phyloP scores from a whole-genome alignment of 2,329 filamentous ascomycete species.

The Penicillium polonicum region DNA sequence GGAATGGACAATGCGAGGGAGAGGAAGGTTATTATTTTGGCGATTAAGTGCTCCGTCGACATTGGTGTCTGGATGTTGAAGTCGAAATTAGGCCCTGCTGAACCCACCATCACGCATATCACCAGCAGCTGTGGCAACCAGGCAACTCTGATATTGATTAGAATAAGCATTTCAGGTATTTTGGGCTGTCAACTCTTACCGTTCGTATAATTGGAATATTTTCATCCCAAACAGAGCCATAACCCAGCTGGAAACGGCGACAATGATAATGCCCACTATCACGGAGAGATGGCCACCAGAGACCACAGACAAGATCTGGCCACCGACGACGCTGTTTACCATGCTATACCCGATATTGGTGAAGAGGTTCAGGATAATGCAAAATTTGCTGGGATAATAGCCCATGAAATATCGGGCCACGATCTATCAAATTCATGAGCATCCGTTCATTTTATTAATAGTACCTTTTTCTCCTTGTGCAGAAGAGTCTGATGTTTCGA shows the following conservation, averaged over 20 bases:
- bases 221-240: slow-evolving; percentile 44
- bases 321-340: slow-evolving; percentile 45
- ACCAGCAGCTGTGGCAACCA: slow-evolving; percentile 46
- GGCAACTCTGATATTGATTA: slow-evolving; percentile 27
- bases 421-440: slow-evolving; percentile 31
- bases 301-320: slow-evolving; percentile 45
- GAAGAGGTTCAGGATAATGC: slow-evolving; percentile 42
- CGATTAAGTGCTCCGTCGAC: slow-evolving; percentile 30
- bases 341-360: slow-evolving; percentile 47
- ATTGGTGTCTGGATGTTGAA: slow-evolving; percentile 32
- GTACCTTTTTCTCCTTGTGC: background rate
- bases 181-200: slow-evolving; percentile 26
- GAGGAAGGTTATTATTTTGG: slow-evolving; percentile 40
- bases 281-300: slow-evolving; percentile 40
- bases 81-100: slow-evolving; percentile 40
- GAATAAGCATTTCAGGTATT: background rate
- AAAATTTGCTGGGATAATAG: slow-evolving; percentile 44
- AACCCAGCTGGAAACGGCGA: slow-evolving; percentile 35
- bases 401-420: slow-evolving; percentile 46
- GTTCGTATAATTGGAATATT: slow-evolving; percentile 46
- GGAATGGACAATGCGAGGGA: slow-evolving; percentile 38
- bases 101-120: slow-evolving; percentile 43
- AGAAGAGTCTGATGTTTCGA: background rate
- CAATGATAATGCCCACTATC: slow-evolving; percentile 41
- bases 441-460: background rate